Conservation (phyloP, 2,329 filamentous ascomycete species). For the Rhynchosporium secalis region DNA sequence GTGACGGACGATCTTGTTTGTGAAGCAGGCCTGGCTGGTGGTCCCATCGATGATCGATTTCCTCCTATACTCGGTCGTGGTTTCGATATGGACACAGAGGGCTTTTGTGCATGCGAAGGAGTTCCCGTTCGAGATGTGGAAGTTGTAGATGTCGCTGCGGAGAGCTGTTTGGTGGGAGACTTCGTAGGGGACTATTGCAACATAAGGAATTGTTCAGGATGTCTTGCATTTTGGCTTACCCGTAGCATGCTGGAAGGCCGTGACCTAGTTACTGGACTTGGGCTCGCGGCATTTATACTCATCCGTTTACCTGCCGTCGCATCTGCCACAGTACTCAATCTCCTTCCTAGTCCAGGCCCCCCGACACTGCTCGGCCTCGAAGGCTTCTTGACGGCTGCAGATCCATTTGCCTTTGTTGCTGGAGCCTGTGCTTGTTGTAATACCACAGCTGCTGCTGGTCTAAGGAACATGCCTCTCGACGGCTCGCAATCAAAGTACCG, state of each 20-base stretch:
- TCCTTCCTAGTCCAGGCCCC: conserved; percentile 39
- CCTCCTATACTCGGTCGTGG: conserved; percentile 56
- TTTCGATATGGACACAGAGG: conserved; percentile 45
- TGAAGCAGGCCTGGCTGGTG: conserved; percentile 47
- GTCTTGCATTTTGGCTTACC: conserved; percentile 44
- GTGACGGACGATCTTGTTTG: conserved; percentile 44
- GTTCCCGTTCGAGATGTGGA: conserved; percentile 64
- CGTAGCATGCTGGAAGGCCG: conserved; percentile 58
- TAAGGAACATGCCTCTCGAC: conserved; percentile 81
- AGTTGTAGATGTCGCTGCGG: conserved; percentile 54
- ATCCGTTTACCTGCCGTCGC: conserved; percentile 59
- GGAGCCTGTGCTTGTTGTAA: conserved; percentile 51
- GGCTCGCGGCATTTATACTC: conserved; percentile 71
- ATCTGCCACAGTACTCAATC: conserved; percentile 51
- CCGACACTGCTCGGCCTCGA: conserved; percentile 49
- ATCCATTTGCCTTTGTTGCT: conserved; percentile 38
- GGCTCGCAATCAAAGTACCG: conserved; percentile 84
- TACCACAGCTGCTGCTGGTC: conserved; percentile 66
- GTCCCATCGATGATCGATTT: conserved; percentile 66
- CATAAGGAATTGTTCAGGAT: not conserved
- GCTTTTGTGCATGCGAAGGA: conserved; percentile 55
- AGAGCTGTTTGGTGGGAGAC: conserved; percentile 75
- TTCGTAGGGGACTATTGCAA: conserved; percentile 67
- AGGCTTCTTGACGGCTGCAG: conserved; percentile 40
- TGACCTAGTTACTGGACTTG: conserved; percentile 64